Evolutionary conservation across 257 asterid species (phyloP).

Genomic region (Solanum infundibuliforme): DNA sequence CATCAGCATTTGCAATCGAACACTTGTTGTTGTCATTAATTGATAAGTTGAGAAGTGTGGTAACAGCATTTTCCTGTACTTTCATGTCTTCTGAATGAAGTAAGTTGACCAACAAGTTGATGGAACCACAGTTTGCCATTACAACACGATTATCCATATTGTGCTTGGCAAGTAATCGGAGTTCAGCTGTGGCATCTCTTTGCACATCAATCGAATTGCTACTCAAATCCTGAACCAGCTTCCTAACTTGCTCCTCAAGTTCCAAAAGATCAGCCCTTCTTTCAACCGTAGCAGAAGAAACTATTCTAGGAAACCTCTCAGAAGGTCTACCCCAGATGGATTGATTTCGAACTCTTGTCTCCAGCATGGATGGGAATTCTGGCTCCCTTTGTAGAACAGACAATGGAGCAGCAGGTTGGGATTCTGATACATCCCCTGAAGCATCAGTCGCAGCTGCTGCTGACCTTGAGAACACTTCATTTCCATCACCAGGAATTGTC

Average conservation of each 20-base stretch:
- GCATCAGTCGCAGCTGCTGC: background rate
- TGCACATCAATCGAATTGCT: conserved; percentile 16
- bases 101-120: conserved; percentile 17
- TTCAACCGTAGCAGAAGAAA: conserved; percentile 18
- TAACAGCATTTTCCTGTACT: conserved; percentile 29
- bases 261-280: conserved; percentile 21
- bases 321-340: conserved; percentile 20
- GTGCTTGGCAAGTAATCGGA: conserved; percentile 31
- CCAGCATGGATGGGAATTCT: conserved; percentile 13
- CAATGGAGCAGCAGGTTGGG: conserved; percentile 1
- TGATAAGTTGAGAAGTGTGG: conserved; percentile 29
- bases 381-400: conserved; percentile 8
- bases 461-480: conserved; percentile 2
- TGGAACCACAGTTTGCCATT: conserved; percentile 27
- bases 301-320: conserved; percentile 24
- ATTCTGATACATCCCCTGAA: conserved; percentile 4
- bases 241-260: conserved; percentile 18
- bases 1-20: conserved; percentile 23
- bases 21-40: conserved; percentile 24
- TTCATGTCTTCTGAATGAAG: conserved; percentile 17
- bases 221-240: conserved; percentile 20
- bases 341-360: conserved; percentile 17
- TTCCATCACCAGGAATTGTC: conserved; percentile 9
- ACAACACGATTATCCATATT: conserved; percentile 32
- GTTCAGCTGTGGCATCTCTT: conserved; percentile 24